phyloP scores from a whole-genome alignment of 2,329 filamentous ascomycete genomes.

The Fusarium sp. region DNA sequence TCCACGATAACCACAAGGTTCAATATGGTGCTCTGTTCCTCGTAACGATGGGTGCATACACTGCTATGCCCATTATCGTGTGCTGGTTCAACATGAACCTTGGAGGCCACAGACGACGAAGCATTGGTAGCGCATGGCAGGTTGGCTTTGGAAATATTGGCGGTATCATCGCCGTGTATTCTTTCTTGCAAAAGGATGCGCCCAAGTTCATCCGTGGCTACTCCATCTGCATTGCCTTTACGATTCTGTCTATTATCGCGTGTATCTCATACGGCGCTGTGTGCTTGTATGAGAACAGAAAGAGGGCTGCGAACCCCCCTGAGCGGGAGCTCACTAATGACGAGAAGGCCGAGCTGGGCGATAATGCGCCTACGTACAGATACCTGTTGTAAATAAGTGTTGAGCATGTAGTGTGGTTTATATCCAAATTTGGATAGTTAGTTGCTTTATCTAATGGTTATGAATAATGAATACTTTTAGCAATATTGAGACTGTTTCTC shows the following conservation, averaged over 20 bases:
- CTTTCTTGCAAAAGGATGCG: constrained; percentile 73
- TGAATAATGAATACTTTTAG: constrained; percentile 16
- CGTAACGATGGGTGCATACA: constrained; percentile 81
- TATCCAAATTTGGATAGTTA: constrained; percentile 8
- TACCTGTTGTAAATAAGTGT: constrained; percentile 60
- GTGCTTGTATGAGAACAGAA: constrained; percentile 70
- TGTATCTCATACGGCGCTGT: constrained; percentile 70
- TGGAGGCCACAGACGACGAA: constrained; percentile 75
- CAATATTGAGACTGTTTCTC: background rate
- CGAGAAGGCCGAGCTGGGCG: constrained; percentile 70
- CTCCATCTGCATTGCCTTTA: constrained; percentile 79
- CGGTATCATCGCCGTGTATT: constrained; percentile 80
- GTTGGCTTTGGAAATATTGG: constrained; percentile 83
- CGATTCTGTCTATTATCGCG: constrained; percentile 71
- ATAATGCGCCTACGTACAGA: constrained; percentile 69
- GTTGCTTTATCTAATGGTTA: constrained; percentile 7
- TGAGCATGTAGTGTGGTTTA: background rate
- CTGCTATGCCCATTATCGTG: constrained; percentile 88
- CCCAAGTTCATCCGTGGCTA: constrained; percentile 79
- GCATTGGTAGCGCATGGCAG: constrained; percentile 80
- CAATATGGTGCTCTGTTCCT: constrained; percentile 87
- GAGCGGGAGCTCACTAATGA: constrained; percentile 63
- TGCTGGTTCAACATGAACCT: constrained; percentile 88
- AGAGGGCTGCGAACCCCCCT: constrained; percentile 62
- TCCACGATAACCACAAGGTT: constrained; percentile 73